Conservation (phyloP, 2,329 filamentous ascomycete species). For the Xylaria digitata region DNA sequence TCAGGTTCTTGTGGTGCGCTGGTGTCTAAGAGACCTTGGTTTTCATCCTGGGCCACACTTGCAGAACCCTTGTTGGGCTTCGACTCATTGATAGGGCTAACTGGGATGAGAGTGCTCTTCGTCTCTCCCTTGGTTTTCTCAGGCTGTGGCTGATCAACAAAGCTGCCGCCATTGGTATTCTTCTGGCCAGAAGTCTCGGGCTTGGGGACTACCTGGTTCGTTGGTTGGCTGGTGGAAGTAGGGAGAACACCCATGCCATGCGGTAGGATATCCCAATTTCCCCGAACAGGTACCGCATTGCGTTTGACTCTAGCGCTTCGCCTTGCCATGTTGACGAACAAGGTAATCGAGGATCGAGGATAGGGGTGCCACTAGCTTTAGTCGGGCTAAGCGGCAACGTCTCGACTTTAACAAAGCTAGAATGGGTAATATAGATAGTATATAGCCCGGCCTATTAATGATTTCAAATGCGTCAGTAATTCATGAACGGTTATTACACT, state of each 20-base stretch:
- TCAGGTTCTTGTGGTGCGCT: neutral
- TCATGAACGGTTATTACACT: neutral
- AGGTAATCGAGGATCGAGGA: neutral
- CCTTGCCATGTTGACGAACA: constrained; percentile 27
- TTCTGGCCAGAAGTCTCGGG: neutral
- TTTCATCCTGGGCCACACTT: neutral
- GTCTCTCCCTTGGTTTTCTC: neutral
- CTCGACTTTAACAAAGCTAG: neutral
- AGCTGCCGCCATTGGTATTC: neutral
- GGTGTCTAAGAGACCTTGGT: neutral
- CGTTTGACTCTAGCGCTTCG: constrained; percentile 38
- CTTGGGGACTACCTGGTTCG: neutral
- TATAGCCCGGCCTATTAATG: neutral
- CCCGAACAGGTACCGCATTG: constrained; percentile 37
- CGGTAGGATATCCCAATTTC: constrained; percentile 42
- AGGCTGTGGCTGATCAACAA: neutral
- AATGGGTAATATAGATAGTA: neutral
- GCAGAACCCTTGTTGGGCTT: neutral
- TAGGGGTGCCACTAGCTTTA: neutral
- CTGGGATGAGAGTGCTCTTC: neutral
- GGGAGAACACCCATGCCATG: constrained; percentile 44
- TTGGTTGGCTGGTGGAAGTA: constrained; percentile 8
- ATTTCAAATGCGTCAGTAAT: neutral
- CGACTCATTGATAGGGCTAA: neutral
- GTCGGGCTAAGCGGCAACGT: neutral